Percentiles rank a stretch among this genome's conserved stretches.
These are phyloP conservation scores for Yarrowia bubula DNA, from an alignment of 805 yeast species.

Conservation along the genomic window DNA sequence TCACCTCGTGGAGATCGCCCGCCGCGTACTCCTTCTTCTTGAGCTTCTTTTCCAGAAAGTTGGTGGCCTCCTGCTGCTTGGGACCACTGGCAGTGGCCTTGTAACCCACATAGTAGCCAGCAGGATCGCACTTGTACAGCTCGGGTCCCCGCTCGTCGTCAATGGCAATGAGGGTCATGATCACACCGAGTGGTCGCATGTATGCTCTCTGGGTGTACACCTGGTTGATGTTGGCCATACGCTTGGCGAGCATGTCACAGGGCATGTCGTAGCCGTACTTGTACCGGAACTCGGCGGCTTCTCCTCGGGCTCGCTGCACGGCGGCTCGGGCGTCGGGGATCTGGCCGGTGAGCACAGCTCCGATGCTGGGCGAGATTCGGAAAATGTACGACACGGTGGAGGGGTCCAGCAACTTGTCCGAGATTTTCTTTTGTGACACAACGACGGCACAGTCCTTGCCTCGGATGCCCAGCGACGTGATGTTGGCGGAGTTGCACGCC, in stretches of 20 bases:
- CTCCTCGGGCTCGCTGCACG: conserved; percentile 87
- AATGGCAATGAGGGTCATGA: conserved; percentile 79
- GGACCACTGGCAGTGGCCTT: conserved; percentile 96
- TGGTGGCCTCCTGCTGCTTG: conserved; percentile 92
- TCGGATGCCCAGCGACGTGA: conserved; percentile 82
- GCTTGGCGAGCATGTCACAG: conserved; percentile 83
- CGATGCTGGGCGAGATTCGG: conserved; percentile 74
- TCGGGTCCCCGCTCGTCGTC: conserved; percentile 91
- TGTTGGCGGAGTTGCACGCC: conserved; percentile 89
- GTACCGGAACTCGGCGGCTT: conserved; percentile 92
- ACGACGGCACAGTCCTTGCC: conserved; percentile 86
- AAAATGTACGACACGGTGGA: conserved; percentile 82
- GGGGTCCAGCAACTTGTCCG: conserved; percentile 90
- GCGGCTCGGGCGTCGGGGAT: conserved; percentile 88
- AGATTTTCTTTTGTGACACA: conserved; percentile 92
- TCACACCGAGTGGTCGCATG: conserved; percentile 97
- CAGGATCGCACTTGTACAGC: conserved; percentile 92
- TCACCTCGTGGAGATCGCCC: conserved; percentile 86
- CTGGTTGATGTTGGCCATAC: conserved; percentile 95
- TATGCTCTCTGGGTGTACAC: conserved; percentile 96
- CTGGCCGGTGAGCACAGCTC: conserved; percentile 91
- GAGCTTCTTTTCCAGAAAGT: conserved; percentile 84
- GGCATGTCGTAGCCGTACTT: conserved; percentile 97
- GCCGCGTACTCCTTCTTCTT: conserved; percentile 67
- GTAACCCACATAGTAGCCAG: conserved; percentile 89